phyloP scores from a whole-genome alignment of 1,139 yeast genomes.

The Candida sp. region DNA sequence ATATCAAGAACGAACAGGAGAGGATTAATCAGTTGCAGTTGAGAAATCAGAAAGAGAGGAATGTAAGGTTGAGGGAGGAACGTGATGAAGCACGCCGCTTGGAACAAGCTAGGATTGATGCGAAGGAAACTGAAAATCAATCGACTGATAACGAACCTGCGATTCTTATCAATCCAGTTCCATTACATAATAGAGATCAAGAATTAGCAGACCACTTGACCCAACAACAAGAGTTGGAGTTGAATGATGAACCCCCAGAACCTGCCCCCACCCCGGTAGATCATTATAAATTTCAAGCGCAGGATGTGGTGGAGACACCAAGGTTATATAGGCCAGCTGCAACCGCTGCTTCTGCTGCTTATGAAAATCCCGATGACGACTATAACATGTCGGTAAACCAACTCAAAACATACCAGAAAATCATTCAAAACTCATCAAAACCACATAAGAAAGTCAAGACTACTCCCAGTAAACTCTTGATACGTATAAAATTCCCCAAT shows the following conservation, averaged over 20 bases:
- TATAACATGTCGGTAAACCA: conserved; percentile 52
- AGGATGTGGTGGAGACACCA: conserved; percentile 11
- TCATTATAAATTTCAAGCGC: conserved; percentile 3
- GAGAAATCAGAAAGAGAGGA: conserved; percentile 11
- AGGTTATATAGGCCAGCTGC: conserved; percentile 20
- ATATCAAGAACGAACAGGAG: conserved; percentile 14
- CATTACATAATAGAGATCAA: neutral
- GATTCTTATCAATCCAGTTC: neutral
- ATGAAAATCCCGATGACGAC: conserved; percentile 44
- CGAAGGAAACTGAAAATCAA: no score
- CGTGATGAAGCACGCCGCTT: conserved; percentile 4
- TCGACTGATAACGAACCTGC: neutral
- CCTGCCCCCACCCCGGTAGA: conserved; percentile 1
- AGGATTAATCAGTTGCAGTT: conserved; percentile 18
- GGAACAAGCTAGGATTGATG: no score
- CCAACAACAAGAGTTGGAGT: conserved; percentile 1
- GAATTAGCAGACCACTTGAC: conserved; percentile 1
- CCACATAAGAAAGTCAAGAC: conserved; percentile 13
- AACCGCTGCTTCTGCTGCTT: conserved; percentile 10
- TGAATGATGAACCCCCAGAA: conserved; percentile 3
- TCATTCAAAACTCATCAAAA: conserved; percentile 36
- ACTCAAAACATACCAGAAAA: conserved; percentile 49
- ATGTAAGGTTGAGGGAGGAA: conserved; percentile 1
- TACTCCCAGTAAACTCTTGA: conserved; percentile 24
- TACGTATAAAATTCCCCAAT: conserved; percentile 56